Percentiles rank a stretch among this genome's conserved stretches.
Conservation (phyloP, 2,329 filamentous ascomycete genomes). For the Beauveria caledonica region DNA sequence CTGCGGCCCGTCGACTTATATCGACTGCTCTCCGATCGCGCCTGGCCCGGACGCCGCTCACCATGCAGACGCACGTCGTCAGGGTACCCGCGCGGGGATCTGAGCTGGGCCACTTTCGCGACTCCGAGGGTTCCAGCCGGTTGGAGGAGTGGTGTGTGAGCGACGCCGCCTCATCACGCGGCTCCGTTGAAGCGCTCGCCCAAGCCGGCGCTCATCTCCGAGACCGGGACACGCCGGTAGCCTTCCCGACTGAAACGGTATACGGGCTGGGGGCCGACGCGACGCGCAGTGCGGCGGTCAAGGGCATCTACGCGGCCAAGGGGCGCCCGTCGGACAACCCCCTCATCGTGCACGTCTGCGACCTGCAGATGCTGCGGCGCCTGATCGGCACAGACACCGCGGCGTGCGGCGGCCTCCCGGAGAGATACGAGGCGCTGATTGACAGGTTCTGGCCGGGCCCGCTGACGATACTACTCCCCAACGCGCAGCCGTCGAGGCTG, state of each 20-base stretch:
- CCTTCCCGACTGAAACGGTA: conserved; percentile 95
- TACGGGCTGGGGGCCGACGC: conserved; percentile 97
- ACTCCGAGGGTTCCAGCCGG: conserved; percentile 20
- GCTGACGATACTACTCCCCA: conserved; percentile 79
- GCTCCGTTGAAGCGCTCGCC: conserved; percentile 37
- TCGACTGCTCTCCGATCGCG: conserved; percentile 9
- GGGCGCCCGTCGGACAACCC: conserved; percentile 89
- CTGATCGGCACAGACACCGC: conserved; percentile 38
- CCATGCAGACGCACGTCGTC: conserved; percentile 34
- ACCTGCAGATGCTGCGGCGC: conserved; percentile 63
- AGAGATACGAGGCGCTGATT: conserved; percentile 71
- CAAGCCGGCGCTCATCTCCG: conserved; percentile 60
- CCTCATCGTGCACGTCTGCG: conserved; percentile 85
- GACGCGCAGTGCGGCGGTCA: conserved; percentile 72
- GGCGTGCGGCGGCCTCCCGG: conserved; percentile 43
- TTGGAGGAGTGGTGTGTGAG: conserved; percentile 37
- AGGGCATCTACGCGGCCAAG: conserved; percentile 89
- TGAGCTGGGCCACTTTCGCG: conserved; percentile 27
- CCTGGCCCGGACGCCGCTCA: conserved; percentile 1
- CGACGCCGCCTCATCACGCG: conserved; percentile 17
- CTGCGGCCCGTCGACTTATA: conserved; percentile 9
- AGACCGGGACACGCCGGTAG: conserved; percentile 66
- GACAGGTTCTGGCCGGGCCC: conserved; percentile 89
- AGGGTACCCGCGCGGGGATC: conserved; percentile 23
- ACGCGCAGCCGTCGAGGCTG: conserved; percentile 59